Evolutionary conservation across 2,329 filamentous ascomycete genomes (phyloP), one percentile per base, ranked within the genome.

Genomic region (Epichloe aotearoae): DNA sequence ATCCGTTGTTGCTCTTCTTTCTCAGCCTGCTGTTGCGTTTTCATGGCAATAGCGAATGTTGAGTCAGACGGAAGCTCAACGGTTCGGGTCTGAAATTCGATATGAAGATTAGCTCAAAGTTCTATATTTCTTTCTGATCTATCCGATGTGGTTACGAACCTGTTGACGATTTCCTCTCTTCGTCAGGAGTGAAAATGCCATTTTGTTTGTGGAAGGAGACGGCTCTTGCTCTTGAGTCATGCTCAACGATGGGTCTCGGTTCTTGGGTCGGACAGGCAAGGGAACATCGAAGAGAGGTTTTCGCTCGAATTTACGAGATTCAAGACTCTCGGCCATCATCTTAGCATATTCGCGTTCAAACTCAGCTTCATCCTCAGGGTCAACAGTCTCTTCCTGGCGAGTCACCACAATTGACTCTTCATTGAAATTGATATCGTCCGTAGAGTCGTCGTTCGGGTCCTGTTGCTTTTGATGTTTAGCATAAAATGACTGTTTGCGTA

Each of bases 281-380:
- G 94, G 89, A n/a, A 97, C 88, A 64, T 98, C 94, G 62, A 98
- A 96, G 48, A 93, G 77, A 30, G 87, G 82, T 69, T 95, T 96
- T 55, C 93, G 86, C 62, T 98, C 93, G 58, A 95, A 95, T 61
- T 95, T 96, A 59, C 93, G 82, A 4, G 91, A 94, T 58, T 98
- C 93, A 60, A 95, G 73, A 69, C 91, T 96, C 67, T 98, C 93
- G 47, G 90, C 80, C 91, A 98, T 97, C 80, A 98, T 86, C 68
- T 95, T 96, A 38, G 93, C 90, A 66, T 95, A 93, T 68, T 97
- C 93, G 59, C 91, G 87, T 63, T 98, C 94, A 64, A 98, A 98
- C 41, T 98, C 93, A 6, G 91, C 93, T 62, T 98, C 93, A 40
- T 85, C 88, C 69, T 96, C 90, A 0, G 91, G 90, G 57, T 98